Percentiles rank a stretch among this genome's conserved stretches.
These are phyloP conservation scores for Arabis hirsuta DNA, from an alignment of 345 rosid genomes.

Conservation along the genomic window DNA sequence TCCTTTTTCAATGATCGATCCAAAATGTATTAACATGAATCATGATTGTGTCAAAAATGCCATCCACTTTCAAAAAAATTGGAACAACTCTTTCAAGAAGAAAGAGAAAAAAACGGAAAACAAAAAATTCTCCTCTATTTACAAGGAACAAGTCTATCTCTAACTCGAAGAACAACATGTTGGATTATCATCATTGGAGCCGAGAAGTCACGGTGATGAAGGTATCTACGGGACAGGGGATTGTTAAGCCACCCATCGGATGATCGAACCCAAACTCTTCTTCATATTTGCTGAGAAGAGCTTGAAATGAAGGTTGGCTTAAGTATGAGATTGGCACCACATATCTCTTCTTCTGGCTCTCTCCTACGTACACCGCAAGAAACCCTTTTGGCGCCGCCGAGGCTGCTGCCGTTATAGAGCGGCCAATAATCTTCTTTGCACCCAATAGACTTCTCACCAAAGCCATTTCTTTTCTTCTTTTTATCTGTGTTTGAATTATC, in stretches of 20 bases:
- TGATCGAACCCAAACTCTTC: constrained; percentile 58
- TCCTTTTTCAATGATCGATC: no score
- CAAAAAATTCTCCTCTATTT: no score
- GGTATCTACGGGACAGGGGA: constrained; percentile 53
- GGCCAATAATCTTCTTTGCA: constrained; percentile 31
- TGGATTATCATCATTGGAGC: constrained; percentile 22
- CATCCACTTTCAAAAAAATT: no score
- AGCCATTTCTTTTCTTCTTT: constrained; percentile 18
- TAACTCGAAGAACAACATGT: no score
- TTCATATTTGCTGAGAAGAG: constrained; percentile 48
- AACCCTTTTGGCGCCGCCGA: constrained; percentile 45
- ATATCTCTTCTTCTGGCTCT: constrained; percentile 46
- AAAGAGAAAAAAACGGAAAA: no score
- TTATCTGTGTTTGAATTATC: not conserved
- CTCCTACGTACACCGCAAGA: constrained; percentile 58
- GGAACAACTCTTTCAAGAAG: no score
- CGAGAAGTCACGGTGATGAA: constrained; percentile 47
- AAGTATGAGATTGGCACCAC: constrained; percentile 53
- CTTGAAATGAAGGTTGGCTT: constrained; percentile 51
- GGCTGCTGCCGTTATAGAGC: constrained; percentile 15
- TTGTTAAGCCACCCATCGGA: constrained; percentile 57
- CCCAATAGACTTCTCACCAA: constrained; percentile 20
- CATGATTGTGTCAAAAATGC: no score
- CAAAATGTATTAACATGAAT: no score
- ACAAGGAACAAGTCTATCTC: no score